Evolutionary conservation across 257 asterid species (phyloP).

Genomic region (Gentiana straminea): DNA sequence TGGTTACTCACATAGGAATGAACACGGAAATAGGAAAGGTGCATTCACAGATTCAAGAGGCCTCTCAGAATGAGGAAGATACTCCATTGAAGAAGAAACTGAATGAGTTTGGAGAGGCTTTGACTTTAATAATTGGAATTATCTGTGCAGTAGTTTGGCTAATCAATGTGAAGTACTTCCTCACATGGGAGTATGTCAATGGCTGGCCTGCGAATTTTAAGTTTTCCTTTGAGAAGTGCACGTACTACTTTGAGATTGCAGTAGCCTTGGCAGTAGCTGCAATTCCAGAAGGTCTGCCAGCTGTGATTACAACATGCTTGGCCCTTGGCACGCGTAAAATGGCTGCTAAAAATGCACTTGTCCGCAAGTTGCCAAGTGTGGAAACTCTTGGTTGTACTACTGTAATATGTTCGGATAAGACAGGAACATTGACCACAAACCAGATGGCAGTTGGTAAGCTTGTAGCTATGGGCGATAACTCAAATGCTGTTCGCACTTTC

Average conservation of each 20-base stretch:
- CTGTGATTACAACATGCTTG: constrained; percentile 94
- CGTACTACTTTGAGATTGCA: constrained; percentile 97
- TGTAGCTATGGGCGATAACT: constrained; percentile 61
- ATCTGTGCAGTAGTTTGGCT: constrained; percentile 89
- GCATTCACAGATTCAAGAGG: constrained; percentile 93
- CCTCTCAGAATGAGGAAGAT: constrained; percentile 80
- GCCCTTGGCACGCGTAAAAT: constrained; percentile 98
- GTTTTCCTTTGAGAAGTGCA: constrained; percentile 98
- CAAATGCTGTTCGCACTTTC: constrained; percentile 42
- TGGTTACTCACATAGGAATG: constrained; percentile 93
- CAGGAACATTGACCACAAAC: constrained; percentile 94
- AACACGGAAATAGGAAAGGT: constrained; percentile 87
- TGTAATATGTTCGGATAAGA: constrained; percentile 96
- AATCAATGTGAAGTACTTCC: constrained; percentile 90
- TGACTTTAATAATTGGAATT: constrained; percentile 82
- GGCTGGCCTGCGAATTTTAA: constrained; percentile 95
- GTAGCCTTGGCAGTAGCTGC: constrained; percentile 99
- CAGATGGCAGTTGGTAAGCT: constrained; percentile 97
- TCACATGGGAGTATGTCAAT: constrained; percentile 80
- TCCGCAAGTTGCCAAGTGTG: constrained; percentile 97
- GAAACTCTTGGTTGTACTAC: constrained; percentile 99
- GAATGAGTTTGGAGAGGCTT: constrained; percentile 90
- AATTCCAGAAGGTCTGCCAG: constrained; percentile 98
- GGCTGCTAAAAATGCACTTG: constrained; percentile 99
- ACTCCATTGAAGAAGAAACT: constrained; percentile 96